Evolutionary conservation across 2,329 filamentous ascomycete genomes (phyloP).

Genomic region (Clathrospora elynae): DNA sequence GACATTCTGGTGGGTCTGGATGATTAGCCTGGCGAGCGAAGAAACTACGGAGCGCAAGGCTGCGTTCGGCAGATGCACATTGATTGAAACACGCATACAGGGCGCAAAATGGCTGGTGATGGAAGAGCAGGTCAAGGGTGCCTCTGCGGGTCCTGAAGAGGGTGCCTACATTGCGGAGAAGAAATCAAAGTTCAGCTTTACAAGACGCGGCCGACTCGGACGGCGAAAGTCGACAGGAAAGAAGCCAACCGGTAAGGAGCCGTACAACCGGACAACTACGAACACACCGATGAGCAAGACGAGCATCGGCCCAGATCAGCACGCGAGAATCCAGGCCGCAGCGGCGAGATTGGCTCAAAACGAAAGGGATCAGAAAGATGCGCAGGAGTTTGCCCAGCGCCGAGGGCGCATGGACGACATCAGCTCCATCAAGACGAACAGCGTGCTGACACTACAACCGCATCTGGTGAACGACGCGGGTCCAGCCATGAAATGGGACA

Average conservation of each 20-base stretch:
- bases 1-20: conserved; percentile 99
- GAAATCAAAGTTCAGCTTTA: conserved; percentile 88
- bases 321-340: conserved; percentile 89
- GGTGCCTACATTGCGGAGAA: conserved; percentile 94
- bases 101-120: conserved; percentile 89
- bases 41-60: conserved; percentile 85
- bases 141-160: conserved; percentile 79
- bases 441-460: conserved; percentile 85
- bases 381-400: conserved; percentile 59
- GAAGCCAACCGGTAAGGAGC: conserved; percentile 54
- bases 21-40: conserved; percentile 90
- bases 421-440: conserved; percentile 76
- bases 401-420: conserved; percentile 60
- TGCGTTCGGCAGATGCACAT: conserved; percentile 89
- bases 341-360: conserved; percentile 80
- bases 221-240: conserved; percentile 58
- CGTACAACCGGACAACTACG: conserved; percentile 57
- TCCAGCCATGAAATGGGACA: conserved; percentile 96
- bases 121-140: conserved; percentile 95
- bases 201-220: conserved; percentile 69
- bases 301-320: conserved; percentile 86
- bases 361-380: conserved; percentile 63
- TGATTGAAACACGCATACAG: conserved; percentile 84
- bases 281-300: conserved; percentile 70
- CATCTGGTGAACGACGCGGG: conserved; percentile 84